These are phyloP conservation scores for Fusarium nanum DNA, from an alignment of 2,329 filamentous ascomycete species.

Conservation along the genomic window DNA sequence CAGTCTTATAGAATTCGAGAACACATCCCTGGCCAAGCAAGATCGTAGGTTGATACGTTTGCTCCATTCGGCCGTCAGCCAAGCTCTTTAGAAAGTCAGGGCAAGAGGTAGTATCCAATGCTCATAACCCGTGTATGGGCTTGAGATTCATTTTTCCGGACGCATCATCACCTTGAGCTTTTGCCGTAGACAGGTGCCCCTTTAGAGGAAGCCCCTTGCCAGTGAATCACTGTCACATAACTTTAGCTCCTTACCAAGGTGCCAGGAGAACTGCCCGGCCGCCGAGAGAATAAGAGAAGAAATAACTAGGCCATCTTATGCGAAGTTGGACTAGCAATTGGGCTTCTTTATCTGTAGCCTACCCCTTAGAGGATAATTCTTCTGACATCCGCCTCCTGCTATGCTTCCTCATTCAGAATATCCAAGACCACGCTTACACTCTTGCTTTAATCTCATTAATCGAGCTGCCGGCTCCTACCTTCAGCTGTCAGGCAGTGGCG, in stretches of 20 bases:
- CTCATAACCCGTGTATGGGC: not conserved
- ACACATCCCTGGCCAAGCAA: not conserved
- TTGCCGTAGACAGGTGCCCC: not conserved
- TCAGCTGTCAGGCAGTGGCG: not conserved
- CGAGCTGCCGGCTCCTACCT: not conserved
- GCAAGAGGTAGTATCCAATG: not conserved
- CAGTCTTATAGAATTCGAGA: not conserved
- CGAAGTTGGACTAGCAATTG: no score
- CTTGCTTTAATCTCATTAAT: not conserved
- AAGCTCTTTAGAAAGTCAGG: not conserved
- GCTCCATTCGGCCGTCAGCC: not conserved
- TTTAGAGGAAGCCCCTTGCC: not conserved
- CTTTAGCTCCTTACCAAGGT: not conserved
- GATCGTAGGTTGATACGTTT: not conserved
- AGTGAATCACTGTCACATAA: slow-evolving; percentile 19
- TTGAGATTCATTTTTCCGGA: not conserved
- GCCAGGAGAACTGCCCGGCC: no score
- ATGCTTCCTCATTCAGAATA: not conserved
- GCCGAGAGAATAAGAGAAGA: no score
- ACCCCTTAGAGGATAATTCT: no score
- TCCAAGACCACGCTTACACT: not conserved
- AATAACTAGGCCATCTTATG: no score
- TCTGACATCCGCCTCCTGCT: not conserved
- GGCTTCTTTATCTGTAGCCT: no score
- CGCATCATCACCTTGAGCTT: not conserved